Conservation (phyloP, 495 filamentous ascomycete genomes). For the Rhypophila decipiens region DNA sequence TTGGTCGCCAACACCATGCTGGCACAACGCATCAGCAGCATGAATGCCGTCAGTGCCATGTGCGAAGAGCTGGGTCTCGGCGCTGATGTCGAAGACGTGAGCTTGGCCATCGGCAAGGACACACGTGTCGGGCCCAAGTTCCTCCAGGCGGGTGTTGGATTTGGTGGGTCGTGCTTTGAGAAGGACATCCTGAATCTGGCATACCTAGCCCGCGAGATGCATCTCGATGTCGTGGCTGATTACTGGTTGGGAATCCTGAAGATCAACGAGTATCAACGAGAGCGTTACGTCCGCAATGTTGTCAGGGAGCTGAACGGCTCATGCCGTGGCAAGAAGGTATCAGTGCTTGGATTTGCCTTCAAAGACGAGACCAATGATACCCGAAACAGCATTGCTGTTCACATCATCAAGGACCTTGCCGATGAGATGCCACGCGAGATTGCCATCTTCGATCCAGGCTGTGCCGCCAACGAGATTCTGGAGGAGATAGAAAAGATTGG, state of each 20-base stretch:
- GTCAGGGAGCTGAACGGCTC: constrained; percentile 63
- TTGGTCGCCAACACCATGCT: constrained; percentile 76
- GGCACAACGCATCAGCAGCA: constrained; percentile 76
- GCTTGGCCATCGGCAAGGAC: constrained; percentile 64
- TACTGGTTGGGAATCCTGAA: constrained; percentile 70
- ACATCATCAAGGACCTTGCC: constrained; percentile 58
- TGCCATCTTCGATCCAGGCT: constrained; percentile 69
- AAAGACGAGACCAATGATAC: constrained; percentile 79
- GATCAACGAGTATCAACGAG: constrained; percentile 73
- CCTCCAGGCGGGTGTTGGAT: constrained; percentile 71
- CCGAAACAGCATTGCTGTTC: constrained; percentile 63
- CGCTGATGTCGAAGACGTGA: constrained; percentile 68
- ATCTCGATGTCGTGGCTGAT: constrained; percentile 64
- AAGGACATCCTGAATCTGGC: constrained; percentile 75
- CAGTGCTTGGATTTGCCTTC: constrained; percentile 72
- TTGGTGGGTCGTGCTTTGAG: constrained; percentile 78
- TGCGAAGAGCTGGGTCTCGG: constrained; percentile 64
- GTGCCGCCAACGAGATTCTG: constrained; percentile 34
- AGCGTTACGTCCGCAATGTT: constrained; percentile 58
- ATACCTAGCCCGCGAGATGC: constrained; percentile 65
- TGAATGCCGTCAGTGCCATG: constrained; percentile 74
- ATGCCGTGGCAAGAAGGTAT: constrained; percentile 63
- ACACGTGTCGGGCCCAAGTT: constrained; percentile 64
- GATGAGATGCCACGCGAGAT: constrained; percentile 58
- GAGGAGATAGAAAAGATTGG: constrained; percentile 38